phyloP scores from a whole-genome alignment of 2,329 filamentous ascomycete genomes.

The Coniochaeta sp. region DNA sequence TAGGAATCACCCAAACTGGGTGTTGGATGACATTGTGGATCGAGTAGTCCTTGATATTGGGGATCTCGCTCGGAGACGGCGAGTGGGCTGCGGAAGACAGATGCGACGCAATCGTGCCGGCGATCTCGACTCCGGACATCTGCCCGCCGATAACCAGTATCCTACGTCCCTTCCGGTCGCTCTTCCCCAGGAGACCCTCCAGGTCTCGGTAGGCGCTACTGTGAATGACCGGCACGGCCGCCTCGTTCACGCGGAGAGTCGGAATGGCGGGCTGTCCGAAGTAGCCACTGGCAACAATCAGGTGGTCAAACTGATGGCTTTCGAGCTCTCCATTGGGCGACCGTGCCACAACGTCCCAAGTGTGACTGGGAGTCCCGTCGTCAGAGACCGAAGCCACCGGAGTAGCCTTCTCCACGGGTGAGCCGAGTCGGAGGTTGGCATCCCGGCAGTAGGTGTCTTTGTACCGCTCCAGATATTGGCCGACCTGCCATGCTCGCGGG shows the following conservation, averaged over 20 bases:
- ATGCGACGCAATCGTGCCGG: conserved; percentile 63
- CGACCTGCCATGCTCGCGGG: conserved; percentile 71
- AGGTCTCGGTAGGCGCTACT: conserved; percentile 60
- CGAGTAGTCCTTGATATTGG: conserved; percentile 40
- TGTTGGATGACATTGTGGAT: conserved; percentile 64
- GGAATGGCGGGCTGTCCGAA: conserved; percentile 58
- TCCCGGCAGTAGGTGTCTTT: conserved; percentile 42
- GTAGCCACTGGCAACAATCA: conserved; percentile 70
- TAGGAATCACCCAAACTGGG: conserved; percentile 66
- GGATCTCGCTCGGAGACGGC: conserved; percentile 32
- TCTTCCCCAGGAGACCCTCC: conserved; percentile 34
- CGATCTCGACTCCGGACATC: conserved; percentile 76
- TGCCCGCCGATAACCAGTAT: conserved; percentile 73
- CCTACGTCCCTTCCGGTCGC: conserved; percentile 40
- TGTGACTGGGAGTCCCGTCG: conserved; percentile 32
- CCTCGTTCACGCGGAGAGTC: conserved; percentile 26
- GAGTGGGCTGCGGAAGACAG: conserved; percentile 57
- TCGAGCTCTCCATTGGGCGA: conserved; percentile 27
- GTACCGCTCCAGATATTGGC: conserved; percentile 64
- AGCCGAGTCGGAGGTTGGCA: conserved; percentile 41
- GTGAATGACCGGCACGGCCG: conserved; percentile 50
- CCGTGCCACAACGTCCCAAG: neutral
- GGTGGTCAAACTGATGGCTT: conserved; percentile 56
- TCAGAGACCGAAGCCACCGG: conserved; percentile 15
- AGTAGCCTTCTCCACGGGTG: conserved; percentile 34